Evolutionary conservation across 768 basidiomycete genomes (phyloP).

Genomic region (Tylopilus vinaceipallidus): DNA sequence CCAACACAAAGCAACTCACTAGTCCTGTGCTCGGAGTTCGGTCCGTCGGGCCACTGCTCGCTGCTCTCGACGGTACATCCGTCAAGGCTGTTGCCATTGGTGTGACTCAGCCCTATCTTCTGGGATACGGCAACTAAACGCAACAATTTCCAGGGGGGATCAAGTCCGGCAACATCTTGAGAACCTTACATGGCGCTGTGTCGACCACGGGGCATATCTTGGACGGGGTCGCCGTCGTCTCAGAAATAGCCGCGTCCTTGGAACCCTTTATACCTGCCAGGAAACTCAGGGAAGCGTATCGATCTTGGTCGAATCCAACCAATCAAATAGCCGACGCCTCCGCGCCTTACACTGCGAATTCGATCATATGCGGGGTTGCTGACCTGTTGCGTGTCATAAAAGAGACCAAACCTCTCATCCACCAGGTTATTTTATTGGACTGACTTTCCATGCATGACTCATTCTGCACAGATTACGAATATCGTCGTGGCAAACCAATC

Average conservation of each 20-base stretch:
- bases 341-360: conserved; percentile 27
- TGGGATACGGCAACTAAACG: neutral
- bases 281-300: conserved; percentile 42
- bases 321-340: neutral
- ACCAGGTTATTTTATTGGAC: conserved; percentile 52
- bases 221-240: conserved; percentile 87
- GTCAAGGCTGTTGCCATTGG: conserved; percentile 86
- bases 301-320: conserved; percentile 18
- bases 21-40: conserved; percentile 68
- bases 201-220: conserved; percentile 56
- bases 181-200: conserved; percentile 70
- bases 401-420: conserved; percentile 65
- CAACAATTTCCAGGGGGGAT: conserved; percentile 65
- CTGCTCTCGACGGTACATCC: conserved; percentile 56
- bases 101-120: conserved; percentile 31
- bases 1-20: conserved; percentile 72
- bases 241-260: conserved; percentile 72
- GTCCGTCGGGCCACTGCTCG: conserved; percentile 66
- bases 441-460: neutral
- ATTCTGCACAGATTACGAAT: conserved; percentile 71
- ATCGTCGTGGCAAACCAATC: conserved; percentile 86
- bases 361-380: conserved; percentile 43
- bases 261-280: conserved; percentile 53
- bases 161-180: conserved; percentile 72
- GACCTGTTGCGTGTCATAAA: conserved; percentile 52